Base-by-base conservation (phyloP, 2,329 filamentous ascomycete species). In the Cladosporium sp. region DNA sequence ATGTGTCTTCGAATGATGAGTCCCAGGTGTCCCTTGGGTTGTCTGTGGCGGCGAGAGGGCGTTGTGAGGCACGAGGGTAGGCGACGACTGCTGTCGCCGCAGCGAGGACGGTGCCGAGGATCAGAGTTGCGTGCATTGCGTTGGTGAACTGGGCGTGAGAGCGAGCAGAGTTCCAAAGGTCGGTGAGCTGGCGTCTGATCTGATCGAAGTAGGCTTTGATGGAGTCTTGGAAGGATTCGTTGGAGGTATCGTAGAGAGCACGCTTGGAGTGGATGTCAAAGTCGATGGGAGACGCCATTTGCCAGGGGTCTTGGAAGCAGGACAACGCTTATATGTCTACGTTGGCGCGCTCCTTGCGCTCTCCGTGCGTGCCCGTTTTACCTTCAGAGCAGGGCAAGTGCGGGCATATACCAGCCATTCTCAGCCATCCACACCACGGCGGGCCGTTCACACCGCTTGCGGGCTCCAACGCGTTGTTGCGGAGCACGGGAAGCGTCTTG, bases 361-460 rank as follows among this genome's bases (percentile, higher is more conserved):
- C 19, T 9, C 22, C 30, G 43, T 47, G 43, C 43, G 43, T 47
- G 52, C 52, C 52, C 52, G 52, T 55, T 55, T 45, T 37, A 28
- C 52, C 52, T 55, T 45, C 52, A 55, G 52, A 42, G 40, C 52
- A 55, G 51, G 52, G 19, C 42, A 45, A 38, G 6, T 45, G 52
- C 37, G 52, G 52, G 52, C 34, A 55, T 45, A 55, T 55, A 55
- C 52, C 52, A 55, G 52, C 52, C 52, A 38, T 51, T 51, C 49
- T 51, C 49, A 51, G 49, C 49, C 52, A 37, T 34, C 28, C 52
- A 55, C 39, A 34, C 52, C 39, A 55, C 40, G 17, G 34, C 52
- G 28, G 52, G 28, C 40, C 52, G 30, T 19, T 22, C 39, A 22
- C 39, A 45, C 52, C 39, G 39, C 40, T 45, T n/a, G 39, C 40